A percentile compares a stretch with the other conserved stretches of the same genome.
Evolutionary conservation across 371 early-diverging fungal genomes (phyloP).

Genomic region (Mucor indicus): DNA sequence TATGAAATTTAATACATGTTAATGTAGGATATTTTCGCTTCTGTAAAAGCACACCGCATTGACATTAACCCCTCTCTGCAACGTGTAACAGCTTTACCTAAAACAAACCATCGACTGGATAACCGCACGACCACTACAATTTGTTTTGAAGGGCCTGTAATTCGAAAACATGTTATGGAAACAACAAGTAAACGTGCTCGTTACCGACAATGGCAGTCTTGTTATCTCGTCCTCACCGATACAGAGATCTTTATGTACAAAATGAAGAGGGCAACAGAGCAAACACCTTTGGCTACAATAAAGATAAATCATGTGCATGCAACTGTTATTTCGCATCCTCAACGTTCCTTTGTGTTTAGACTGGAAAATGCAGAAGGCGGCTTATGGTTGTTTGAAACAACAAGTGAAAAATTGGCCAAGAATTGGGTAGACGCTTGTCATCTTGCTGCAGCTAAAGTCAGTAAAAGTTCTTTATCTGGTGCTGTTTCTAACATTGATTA

Average conservation of each 20-base stretch:
- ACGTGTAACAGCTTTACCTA: slow-evolving; percentile 11
- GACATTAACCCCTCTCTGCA: background rate
- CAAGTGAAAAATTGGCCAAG: slow-evolving; percentile 11
- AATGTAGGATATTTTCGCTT: slow-evolving; percentile 27
- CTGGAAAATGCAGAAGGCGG: slow-evolving; percentile 28
- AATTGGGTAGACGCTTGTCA: slow-evolving; percentile 29
- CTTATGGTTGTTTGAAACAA: slow-evolving; percentile 31
- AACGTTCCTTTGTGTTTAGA: slow-evolving; percentile 28
- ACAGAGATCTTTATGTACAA: slow-evolving; percentile 25
- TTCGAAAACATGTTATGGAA: slow-evolving; percentile 35
- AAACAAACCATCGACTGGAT: background rate
- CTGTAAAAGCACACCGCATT: slow-evolving; percentile 21
- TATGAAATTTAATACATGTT: too few relatives aligned
- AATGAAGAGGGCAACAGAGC: background rate
- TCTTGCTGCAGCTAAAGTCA: slow-evolving; percentile 22
- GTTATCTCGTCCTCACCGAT: slow-evolving; percentile 19
- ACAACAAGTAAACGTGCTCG: slow-evolving; percentile 19
- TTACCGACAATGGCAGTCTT: slow-evolving; percentile 30
- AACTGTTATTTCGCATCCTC: slow-evolving; percentile 17
- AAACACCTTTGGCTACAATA: too few relatives aligned
- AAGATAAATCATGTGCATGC: slow-evolving; percentile 21
- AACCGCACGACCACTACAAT: background rate
- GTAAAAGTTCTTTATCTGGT: slow-evolving; percentile 27
- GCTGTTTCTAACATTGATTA: slow-evolving; percentile 36
- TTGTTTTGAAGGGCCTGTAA: slow-evolving; percentile 23